Evolutionary conservation across 495 filamentous ascomycete species (phyloP).

Genomic region (Haplographium delicatum): DNA sequence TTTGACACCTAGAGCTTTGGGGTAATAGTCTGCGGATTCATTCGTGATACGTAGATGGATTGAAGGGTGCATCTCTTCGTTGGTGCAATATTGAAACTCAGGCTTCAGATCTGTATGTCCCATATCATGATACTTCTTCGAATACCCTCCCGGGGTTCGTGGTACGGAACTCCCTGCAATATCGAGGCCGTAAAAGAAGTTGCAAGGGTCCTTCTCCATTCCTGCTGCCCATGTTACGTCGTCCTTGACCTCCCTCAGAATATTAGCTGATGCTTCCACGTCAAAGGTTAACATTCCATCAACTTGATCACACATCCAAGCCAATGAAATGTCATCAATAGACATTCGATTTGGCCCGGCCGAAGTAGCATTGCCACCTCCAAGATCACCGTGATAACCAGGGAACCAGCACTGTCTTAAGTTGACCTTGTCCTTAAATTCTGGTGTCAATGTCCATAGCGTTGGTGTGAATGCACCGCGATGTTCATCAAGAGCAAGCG

Average conservation of each 20-base stretch:
- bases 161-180: neutral
- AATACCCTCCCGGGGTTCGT: neutral
- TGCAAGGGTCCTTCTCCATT: neutral
- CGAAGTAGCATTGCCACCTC: slow-evolving; percentile 36
- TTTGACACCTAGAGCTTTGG: neutral
- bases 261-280: neutral
- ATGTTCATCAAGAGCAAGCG: slow-evolving; percentile 63
- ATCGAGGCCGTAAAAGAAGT: neutral
- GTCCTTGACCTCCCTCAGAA: neutral
- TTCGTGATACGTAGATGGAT: neutral
- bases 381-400: slow-evolving; percentile 60
- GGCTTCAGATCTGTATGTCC: neutral
- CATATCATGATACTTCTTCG: neutral
- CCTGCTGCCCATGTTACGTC: neutral
- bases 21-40: neutral
- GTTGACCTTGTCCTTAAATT: slow-evolving; percentile 35
- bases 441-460: slow-evolving; percentile 25
- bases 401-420: slow-evolving; percentile 72
- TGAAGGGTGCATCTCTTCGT: neutral
- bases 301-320: slow-evolving; percentile 11
- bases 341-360: neutral
- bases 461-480: slow-evolving; percentile 49
- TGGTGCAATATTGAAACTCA: neutral
- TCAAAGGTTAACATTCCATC: slow-evolving; percentile 7
- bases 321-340: slow-evolving; percentile 2